Evolutionary conservation across 768 basidiomycete species (phyloP).

Genomic region (Hypholoma sublateritium): DNA sequence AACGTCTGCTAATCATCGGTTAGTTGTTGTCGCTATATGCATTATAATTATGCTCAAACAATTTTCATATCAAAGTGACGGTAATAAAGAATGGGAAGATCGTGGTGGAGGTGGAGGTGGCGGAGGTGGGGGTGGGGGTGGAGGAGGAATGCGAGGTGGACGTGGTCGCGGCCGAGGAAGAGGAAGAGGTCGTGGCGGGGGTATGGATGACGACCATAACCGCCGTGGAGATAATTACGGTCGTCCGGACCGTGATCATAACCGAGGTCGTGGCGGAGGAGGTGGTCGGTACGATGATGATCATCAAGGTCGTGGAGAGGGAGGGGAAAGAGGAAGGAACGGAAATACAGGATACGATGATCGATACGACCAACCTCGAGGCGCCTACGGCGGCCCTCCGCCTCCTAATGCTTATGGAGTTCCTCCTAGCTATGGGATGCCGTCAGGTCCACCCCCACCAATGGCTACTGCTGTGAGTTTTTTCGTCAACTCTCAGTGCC

Average conservation of each 20-base stretch:
- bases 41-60: neutral
- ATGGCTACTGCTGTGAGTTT: constrained; percentile 22
- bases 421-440: constrained; percentile 28
- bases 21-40: neutral
- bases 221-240: constrained; percentile 47
- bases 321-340: too few species aligned
- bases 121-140: constrained; percentile 27
- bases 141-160: constrained; percentile 40
- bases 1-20: constrained; percentile 42
- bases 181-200: constrained; percentile 40
- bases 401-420: constrained; percentile 22
- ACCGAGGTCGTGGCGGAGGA: constrained; percentile 33
- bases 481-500: neutral
- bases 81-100: constrained; percentile 51
- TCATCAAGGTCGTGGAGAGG: constrained; percentile 32
- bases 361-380: constrained; percentile 43
- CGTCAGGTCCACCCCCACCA: constrained; percentile 30
- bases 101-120: constrained; percentile 27
- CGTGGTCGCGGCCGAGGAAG: constrained; percentile 40
- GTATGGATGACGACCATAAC: constrained; percentile 45
- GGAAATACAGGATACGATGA: constrained; percentile 42
- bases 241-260: constrained; percentile 47
- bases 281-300: constrained; percentile 45
- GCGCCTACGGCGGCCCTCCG: constrained; percentile 32
- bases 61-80: constrained; percentile 25